Evolutionary conservation across 1,139 yeast genomes (phyloP), one percentile per base, ranked within the genome.

Genomic region (Geotrichum cucujoidarum): DNA sequence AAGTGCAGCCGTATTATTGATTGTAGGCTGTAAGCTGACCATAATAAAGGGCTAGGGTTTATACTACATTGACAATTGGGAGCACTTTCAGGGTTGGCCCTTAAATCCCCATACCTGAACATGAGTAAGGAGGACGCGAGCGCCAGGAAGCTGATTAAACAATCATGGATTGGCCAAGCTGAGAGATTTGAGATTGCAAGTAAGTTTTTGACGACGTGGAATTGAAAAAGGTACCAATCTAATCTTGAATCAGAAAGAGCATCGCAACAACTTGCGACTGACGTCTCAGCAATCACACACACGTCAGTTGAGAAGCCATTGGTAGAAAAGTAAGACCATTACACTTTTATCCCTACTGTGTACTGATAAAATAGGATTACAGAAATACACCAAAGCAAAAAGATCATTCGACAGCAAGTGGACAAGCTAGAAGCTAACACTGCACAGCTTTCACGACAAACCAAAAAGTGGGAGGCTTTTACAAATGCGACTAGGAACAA

Each of bases 141-240:
- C 22, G 64, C 62, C 11, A 53, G 49, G 40, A 58, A 55, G 48
- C 52, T 63, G 27, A 53, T 63, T 29, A 60, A 60, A 41, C 66
- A 63, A 43, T 57, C 64, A n/a, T 58, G 62, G 49, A 63, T 63
- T 36, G 66, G 65, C 17, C 65, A 62, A 50, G 45, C 57, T 1
- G 59, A 59, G 39, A 55, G 65, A 7, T 54, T 53, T 29, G 63
- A 58, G 17, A 52, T 54, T 5, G 63, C 62, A 1, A 51, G 50
- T 27, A 39, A 18, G 50, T n/a, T 11, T 39, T 14, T 25, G 27
- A 31, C 39, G 21, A 27, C 16, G n/a, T n/a, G n/a, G n/a, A n/a
- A n/a, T n/a, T n/a, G n/a, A n/a, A n/a, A n/a, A n/a, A n/a, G n/a
- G n/a, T n/a, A n/a, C n/a, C n/a, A n/a, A n/a, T n/a, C n/a, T n/a